Conservation (phyloP, 2,329 filamentous ascomycete species). For the Cladobotryum protrusum region DNA sequence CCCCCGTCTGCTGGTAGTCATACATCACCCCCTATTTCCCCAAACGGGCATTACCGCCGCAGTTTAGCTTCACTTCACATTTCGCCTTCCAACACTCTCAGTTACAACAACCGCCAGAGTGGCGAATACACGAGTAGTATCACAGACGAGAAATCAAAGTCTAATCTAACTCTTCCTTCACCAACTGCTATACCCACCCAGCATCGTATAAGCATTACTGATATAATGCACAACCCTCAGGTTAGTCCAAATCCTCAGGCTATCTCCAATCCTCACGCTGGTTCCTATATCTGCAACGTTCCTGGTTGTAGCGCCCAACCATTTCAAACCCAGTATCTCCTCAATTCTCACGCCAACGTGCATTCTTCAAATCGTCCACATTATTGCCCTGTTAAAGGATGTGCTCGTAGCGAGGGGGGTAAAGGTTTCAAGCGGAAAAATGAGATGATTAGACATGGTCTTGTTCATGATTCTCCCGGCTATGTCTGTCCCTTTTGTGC, state of each 20-base stretch:
- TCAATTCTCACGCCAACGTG: slow-evolving; percentile 74
- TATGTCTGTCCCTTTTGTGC: slow-evolving; percentile 96
- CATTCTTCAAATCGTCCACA: slow-evolving; percentile 61
- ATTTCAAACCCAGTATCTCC: slow-evolving; percentile 70
- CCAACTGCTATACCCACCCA: slow-evolving; percentile 33
- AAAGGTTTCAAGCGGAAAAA: slow-evolving; percentile 68
- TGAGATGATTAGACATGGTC: slow-evolving; percentile 68
- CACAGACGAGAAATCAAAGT: slow-evolving; percentile 41
- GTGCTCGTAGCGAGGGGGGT: slow-evolving; percentile 56
- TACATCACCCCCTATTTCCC: slow-evolving; percentile 43
- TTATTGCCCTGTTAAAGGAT: slow-evolving; percentile 57
- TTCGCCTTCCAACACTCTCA: slow-evolving; percentile 33
- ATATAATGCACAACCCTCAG: slow-evolving; percentile 32
- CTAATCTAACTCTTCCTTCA: slow-evolving; percentile 39
- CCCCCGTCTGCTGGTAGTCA: slow-evolving; percentile 23
- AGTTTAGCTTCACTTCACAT: slow-evolving; percentile 43
- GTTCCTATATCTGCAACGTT: slow-evolving; percentile 52
- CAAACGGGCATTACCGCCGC: slow-evolving; percentile 39
- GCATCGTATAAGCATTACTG: slow-evolving; percentile 54
- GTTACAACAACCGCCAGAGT: slow-evolving; percentile 32
- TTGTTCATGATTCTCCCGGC: slow-evolving; percentile 90
- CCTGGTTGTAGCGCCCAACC: slow-evolving; percentile 63
- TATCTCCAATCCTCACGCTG: slow-evolving; percentile 37
- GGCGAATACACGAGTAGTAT: slow-evolving; percentile 39
- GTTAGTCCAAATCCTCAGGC: no score